Percentiles rank a stretch among this genome's conserved stretches.
Evolutionary conservation across 73 alveolate genomes (phyloP).

Genomic region (Urostyla sp.): DNA sequence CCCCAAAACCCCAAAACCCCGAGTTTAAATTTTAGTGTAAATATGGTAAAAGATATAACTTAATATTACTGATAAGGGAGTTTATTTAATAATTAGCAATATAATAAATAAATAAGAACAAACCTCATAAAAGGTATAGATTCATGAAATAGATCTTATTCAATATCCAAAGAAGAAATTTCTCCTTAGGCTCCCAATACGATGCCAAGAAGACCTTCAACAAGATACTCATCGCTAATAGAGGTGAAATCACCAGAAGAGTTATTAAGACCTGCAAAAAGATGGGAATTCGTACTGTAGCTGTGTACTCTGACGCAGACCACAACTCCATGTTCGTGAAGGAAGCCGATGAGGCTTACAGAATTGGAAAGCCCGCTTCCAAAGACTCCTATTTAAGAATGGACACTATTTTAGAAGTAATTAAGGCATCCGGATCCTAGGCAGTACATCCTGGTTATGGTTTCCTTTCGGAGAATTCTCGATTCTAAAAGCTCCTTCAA

Average conservation of each 20-base stretch:
- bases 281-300: conserved; percentile 91
- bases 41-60: too few species aligned
- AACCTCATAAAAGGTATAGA: too few species aligned
- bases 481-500: conserved; percentile 69
- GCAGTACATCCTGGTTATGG: conserved; percentile 99
- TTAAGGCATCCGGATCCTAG: conserved; percentile 78
- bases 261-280: conserved; percentile 45
- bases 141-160: too few species aligned
- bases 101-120: too few species aligned
- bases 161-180: too few species aligned
- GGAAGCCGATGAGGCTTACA: conserved; percentile 91
- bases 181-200: too few species aligned
- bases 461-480: conserved; percentile 88
- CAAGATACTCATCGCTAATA: conserved; percentile 64
- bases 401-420: conserved; percentile 78
- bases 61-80: too few species aligned
- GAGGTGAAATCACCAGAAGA: conserved; percentile 70
- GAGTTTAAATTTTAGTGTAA: too few species aligned
- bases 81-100: too few species aligned
- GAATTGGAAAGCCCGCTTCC: conserved; percentile 87
- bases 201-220: conserved; percentile 64
- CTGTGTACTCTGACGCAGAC: conserved; percentile 94
- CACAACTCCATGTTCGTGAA: conserved; percentile 84
- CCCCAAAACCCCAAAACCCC: too few species aligned
- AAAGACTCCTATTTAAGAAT: conserved; percentile 75